Evolutionary conservation across 2,329 filamentous ascomycete genomes (phyloP).

Genomic region (Grosmannia serpens): DNA sequence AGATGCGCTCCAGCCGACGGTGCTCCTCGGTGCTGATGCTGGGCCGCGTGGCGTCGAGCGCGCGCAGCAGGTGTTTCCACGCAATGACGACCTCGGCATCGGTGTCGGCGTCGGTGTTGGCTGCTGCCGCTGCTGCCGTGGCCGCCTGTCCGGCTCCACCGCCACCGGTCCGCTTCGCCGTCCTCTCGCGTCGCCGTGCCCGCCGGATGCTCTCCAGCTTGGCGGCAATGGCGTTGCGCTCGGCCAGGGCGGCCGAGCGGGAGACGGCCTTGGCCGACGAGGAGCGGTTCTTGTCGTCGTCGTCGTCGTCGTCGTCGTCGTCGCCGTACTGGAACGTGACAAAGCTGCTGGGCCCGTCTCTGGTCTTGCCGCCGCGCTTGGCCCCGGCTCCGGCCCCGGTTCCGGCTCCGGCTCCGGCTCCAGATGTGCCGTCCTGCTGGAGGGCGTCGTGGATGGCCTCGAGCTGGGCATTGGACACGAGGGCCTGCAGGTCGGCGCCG

Average conservation of each 20-base stretch:
- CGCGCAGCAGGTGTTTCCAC: slow-evolving; percentile 73
- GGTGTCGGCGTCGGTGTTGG: slow-evolving; percentile 16
- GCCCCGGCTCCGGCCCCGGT: too few relatives aligned
- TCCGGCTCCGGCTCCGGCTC: background rate
- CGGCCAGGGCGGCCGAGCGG: slow-evolving; percentile 48
- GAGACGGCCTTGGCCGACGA: slow-evolving; percentile 22
- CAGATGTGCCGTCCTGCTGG: slow-evolving; percentile 32
- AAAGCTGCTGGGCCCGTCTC: slow-evolving; percentile 34
- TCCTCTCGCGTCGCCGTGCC: slow-evolving; percentile 51
- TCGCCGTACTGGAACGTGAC: slow-evolving; percentile 76
- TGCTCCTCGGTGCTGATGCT: slow-evolving; percentile 76
- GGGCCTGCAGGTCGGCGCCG: slow-evolving; percentile 85
- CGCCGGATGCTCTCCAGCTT: slow-evolving; percentile 73
- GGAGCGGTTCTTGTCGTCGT: too few relatives aligned
- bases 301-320: slow-evolving; percentile 35
- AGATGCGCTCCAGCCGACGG: slow-evolving; percentile 65
- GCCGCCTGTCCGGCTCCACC: slow-evolving; percentile 10
- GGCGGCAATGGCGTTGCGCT: slow-evolving; percentile 66
- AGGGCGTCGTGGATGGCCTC: slow-evolving; percentile 94
- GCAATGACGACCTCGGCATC: slow-evolving; percentile 61
- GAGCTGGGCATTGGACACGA: slow-evolving; percentile 92
- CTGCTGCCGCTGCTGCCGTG: slow-evolving; percentile 10
- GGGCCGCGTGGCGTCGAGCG: slow-evolving; percentile 63
- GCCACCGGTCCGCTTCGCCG: slow-evolving; percentile 14
- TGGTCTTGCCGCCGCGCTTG: background rate